phyloP scores from a whole-genome alignment of 148 eudicot genomes.

The Silene conica region DNA sequence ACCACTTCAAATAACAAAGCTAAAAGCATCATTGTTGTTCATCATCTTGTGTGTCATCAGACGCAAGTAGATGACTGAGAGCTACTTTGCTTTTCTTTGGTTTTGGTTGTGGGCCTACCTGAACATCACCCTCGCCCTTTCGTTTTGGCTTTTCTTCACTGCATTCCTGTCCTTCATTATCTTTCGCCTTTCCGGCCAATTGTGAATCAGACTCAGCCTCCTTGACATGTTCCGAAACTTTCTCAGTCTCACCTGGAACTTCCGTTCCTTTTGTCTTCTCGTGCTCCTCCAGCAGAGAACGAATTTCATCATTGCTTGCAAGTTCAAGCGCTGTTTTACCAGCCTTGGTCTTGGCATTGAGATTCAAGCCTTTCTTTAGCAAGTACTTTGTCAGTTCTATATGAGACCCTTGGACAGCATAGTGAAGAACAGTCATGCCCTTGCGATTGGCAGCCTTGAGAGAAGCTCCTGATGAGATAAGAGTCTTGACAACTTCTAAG shows the following conservation, averaged over 20 bases:
- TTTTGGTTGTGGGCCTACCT: slow-evolving; percentile 23
- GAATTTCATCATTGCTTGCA: slow-evolving; percentile 72
- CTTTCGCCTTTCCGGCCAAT: slow-evolving; percentile 22
- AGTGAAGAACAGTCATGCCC: slow-evolving; percentile 91
- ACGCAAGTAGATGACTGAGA: slow-evolving; percentile 63
- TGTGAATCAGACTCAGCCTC: slow-evolving; percentile 21
- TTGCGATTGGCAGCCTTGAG: slow-evolving; percentile 70
- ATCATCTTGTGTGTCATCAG: slow-evolving; percentile 75
- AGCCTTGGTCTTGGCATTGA: slow-evolving; percentile 62
- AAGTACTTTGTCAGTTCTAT: slow-evolving; percentile 70
- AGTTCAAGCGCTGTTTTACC: slow-evolving; percentile 78
- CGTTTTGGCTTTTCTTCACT: slow-evolving; percentile 47
- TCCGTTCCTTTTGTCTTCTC: slow-evolving; percentile 30
- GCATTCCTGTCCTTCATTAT: slow-evolving; percentile 24
- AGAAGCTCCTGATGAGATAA: slow-evolving; percentile 62
- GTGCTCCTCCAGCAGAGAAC: slow-evolving; percentile 44
- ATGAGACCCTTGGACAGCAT: slow-evolving; percentile 87
- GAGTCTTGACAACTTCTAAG: slow-evolving; percentile 65
- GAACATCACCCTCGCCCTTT: slow-evolving; percentile 37
- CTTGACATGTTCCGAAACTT: slow-evolving; percentile 30
- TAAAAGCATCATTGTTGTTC: slow-evolving; percentile 27
- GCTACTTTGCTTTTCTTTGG: slow-evolving; percentile 69
- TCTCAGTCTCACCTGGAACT: slow-evolving; percentile 28
- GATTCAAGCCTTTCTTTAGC: slow-evolving; percentile 72
- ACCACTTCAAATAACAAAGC: background rate